Conservation (phyloP, 331 rosid genomes). For the Quercus lobata region DNA sequence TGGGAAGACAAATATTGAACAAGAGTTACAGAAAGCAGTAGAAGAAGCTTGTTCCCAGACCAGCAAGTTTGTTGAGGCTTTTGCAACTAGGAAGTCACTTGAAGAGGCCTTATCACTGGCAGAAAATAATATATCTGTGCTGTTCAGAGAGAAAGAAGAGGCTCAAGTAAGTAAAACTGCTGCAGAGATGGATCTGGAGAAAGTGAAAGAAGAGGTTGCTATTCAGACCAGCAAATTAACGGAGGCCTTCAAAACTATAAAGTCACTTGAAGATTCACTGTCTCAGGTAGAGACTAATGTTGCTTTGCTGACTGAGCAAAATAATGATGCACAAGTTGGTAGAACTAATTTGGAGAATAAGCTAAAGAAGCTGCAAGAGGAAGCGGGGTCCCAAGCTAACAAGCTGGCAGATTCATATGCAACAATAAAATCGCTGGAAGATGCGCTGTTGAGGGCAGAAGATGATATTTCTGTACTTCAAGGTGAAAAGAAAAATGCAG, state of each 20-base stretch:
- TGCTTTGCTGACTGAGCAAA: constrained; percentile 55
- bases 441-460: constrained; percentile 59
- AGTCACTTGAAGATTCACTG: constrained; percentile 57
- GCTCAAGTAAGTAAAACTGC: constrained; percentile 52
- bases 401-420: constrained; percentile 48
- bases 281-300: constrained; percentile 45
- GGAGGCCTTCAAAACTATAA: constrained; percentile 61
- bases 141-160: constrained; percentile 65
- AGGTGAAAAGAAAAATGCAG: constrained; percentile 54
- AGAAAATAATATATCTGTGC: constrained; percentile 48
- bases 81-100: constrained; percentile 41
- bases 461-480: constrained; percentile 50
- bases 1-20: constrained; percentile 40
- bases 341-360: constrained; percentile 62
- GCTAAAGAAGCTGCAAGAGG: constrained; percentile 67
- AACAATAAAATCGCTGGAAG: constrained; percentile 58
- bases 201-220: constrained; percentile 59
- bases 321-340: constrained; percentile 46
- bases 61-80: constrained; percentile 39
- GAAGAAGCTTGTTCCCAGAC: constrained; percentile 42
- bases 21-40: constrained; percentile 55
- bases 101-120: constrained; percentile 70
- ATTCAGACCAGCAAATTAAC: constrained; percentile 49
- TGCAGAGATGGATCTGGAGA: constrained; percentile 59
- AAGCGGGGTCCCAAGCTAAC: constrained; percentile 45